Conservation (phyloP, 2,329 filamentous ascomycete genomes). For the Chaetomium sp. region DNA sequence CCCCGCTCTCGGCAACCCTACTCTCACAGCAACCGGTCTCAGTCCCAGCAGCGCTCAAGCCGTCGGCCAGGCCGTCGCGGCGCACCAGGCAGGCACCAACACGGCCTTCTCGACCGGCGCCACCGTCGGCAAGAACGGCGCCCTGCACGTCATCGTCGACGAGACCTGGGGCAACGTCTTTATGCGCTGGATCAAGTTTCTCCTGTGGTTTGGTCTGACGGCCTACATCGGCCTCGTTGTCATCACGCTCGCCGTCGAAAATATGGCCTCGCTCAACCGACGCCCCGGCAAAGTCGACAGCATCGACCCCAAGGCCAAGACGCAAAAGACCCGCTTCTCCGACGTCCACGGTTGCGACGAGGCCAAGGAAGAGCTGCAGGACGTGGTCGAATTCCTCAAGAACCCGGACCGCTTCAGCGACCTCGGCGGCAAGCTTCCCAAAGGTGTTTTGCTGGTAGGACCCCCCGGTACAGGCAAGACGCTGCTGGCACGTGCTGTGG, state of each 20-base stretch:
- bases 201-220: constrained; percentile 69
- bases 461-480: constrained; percentile 98
- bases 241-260: constrained; percentile 77
- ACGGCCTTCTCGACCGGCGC: constrained; percentile 50
- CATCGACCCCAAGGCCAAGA: constrained; percentile 85
- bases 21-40: constrained; percentile 36
- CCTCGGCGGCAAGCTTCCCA: constrained; percentile 91
- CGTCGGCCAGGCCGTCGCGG: constrained; percentile 74
- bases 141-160: constrained; percentile 93
- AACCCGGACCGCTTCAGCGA: constrained; percentile 90
- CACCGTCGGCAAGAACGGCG: constrained; percentile 72
- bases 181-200: constrained; percentile 88
- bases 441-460: constrained; percentile 90
- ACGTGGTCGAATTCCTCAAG: constrained; percentile 92
- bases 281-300: constrained; percentile 58
- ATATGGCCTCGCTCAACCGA: constrained; percentile 71
- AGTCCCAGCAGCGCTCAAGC: constrained; percentile 63
- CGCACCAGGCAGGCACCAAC: constrained; percentile 61
- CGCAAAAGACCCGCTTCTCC: constrained; percentile 82
- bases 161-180: constrained; percentile 73
- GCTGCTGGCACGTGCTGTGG: constrained; percentile 86
- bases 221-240: constrained; percentile 74
- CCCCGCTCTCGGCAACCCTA: constrained; percentile 22
- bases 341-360: constrained; percentile 98
- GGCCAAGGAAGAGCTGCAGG: constrained; percentile 94